Evolutionary conservation across 257 asterid species (phyloP), one percentile per base, ranked within the genome.

Genomic region (Solanum okadae): DNA sequence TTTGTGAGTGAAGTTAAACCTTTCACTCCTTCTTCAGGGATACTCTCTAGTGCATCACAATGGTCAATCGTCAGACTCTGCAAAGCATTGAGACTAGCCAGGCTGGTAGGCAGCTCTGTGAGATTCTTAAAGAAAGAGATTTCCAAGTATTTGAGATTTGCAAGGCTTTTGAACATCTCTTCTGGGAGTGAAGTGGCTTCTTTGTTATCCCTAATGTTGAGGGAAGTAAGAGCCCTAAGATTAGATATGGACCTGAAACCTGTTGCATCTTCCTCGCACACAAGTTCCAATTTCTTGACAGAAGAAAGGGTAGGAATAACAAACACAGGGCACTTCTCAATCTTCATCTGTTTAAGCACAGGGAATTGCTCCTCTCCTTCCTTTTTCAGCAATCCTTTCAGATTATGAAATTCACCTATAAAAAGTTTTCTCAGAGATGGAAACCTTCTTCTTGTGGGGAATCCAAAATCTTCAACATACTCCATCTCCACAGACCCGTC

Each of bases 331-430:
- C 72, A 65, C 0, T 4, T 0, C 0, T 0, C 0, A 63, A 65
- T 65, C 7, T 0, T 0, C 72, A 65, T n/a, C 16, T 65, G 8
- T 65, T 10, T 1, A 65, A 91, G 89, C 22, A 68, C 15, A 11
- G 93, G 85, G 75, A 87, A 86, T n/a, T 75, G 31, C 31, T 31
- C 68, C 49, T n/a, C 33, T 42, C 25, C 85, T 76, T 63, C 67
- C 68, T 35, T 4, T 78, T 9, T 61, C 44, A 38, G 15, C 25
- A 91, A 70, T 40, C 89, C 88, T 86, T 79, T 88, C 25, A 90
- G 89, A 71, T 70, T 44, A 27, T 34, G 85, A 8, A 90, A 86
- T 10, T 4, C 0, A 0, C 0, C 0, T 73, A 89, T 83, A 1
- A 0, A 0, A 7, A 92, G 87, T 5, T 3, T 4, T 14, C 71